phyloP scores from a whole-genome alignment of 352 stramenopile species.

The Phytopythium helicoides region DNA sequence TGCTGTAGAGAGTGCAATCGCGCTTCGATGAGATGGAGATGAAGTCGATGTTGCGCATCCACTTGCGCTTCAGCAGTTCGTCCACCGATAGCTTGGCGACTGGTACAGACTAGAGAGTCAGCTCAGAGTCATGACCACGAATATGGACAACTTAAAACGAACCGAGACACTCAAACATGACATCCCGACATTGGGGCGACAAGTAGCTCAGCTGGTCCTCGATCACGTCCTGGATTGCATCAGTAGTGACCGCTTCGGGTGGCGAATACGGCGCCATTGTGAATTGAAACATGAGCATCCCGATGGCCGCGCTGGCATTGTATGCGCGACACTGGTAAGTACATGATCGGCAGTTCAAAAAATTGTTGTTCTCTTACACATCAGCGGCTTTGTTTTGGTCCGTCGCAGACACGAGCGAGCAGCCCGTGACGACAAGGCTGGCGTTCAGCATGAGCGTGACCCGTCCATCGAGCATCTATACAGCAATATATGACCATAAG shows the following conservation, averaged over 20 bases:
- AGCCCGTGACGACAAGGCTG: constrained; percentile 45
- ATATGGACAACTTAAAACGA: no score
- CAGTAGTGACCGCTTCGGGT: constrained; percentile 20
- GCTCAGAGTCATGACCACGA: no score
- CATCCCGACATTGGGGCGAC: constrained; percentile 31
- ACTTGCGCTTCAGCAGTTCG: constrained; percentile 45
- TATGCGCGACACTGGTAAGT: not conserved
- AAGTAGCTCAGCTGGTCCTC: constrained; percentile 51
- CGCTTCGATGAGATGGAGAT: constrained; percentile 37
- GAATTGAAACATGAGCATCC: constrained; percentile 62
- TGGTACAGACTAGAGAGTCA: constrained; percentile 5
- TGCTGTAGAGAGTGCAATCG: constrained; percentile 12
- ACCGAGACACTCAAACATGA: constrained; percentile 53
- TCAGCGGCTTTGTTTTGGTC: constrained; percentile 35
- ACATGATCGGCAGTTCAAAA: no score
- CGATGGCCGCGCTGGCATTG: constrained; percentile 36
- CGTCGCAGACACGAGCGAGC: constrained; percentile 37
- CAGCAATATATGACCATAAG: not conserved
- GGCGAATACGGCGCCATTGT: constrained; percentile 38
- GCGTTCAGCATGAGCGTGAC: constrained; percentile 43
- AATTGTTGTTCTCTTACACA: no score
- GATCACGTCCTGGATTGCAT: constrained; percentile 34
- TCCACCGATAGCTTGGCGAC: constrained; percentile 31
- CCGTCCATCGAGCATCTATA: constrained; percentile 33
- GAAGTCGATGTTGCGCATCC: constrained; percentile 58